phyloP scores from a whole-genome alignment of 2,329 filamentous ascomycete genomes.

The Xylaria sp. region DNA sequence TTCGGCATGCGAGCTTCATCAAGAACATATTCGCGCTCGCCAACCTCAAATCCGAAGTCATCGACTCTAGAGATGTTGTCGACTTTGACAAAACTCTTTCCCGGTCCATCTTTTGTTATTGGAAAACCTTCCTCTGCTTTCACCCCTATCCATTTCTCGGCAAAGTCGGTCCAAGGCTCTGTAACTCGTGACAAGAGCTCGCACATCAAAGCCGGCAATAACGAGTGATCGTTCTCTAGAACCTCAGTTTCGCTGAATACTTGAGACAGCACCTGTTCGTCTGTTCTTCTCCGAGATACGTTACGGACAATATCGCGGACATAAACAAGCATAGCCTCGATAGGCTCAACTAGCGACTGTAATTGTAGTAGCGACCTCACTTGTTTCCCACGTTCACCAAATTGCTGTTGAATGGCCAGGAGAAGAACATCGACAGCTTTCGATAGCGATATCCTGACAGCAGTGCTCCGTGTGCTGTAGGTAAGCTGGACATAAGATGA shows the following conservation, averaged over 20 bases:
- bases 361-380: constrained; percentile 64
- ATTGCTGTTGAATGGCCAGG: constrained; percentile 60
- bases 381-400: constrained; percentile 57
- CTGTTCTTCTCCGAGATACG: constrained; percentile 58
- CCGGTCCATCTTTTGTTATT: constrained; percentile 61
- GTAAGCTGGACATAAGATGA: constrained; percentile 59
- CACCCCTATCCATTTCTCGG: constrained; percentile 81
- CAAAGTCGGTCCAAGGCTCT: constrained; percentile 72
- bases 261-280: constrained; percentile 70
- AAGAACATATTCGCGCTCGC: constrained; percentile 70
- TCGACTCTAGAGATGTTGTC: constrained; percentile 66
- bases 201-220: constrained; percentile 72
- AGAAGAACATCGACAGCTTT: constrained; percentile 62
- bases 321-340: constrained; percentile 61
- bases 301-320: constrained; percentile 63
- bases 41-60: constrained; percentile 67
- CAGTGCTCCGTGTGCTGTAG: constrained; percentile 57
- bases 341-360: constrained; percentile 60
- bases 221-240: constrained; percentile 71
- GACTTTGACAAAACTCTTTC: constrained; percentile 70
- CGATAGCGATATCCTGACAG: constrained; percentile 63
- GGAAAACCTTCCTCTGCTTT: constrained; percentile 66
- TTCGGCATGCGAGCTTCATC: constrained; percentile 73
- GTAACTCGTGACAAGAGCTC: constrained; percentile 73
- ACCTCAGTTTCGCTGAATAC: constrained; percentile 71